These are phyloP conservation scores for Cornus controversa DNA, from an alignment of 148 eudicot genomes.

Conservation along the genomic window DNA sequence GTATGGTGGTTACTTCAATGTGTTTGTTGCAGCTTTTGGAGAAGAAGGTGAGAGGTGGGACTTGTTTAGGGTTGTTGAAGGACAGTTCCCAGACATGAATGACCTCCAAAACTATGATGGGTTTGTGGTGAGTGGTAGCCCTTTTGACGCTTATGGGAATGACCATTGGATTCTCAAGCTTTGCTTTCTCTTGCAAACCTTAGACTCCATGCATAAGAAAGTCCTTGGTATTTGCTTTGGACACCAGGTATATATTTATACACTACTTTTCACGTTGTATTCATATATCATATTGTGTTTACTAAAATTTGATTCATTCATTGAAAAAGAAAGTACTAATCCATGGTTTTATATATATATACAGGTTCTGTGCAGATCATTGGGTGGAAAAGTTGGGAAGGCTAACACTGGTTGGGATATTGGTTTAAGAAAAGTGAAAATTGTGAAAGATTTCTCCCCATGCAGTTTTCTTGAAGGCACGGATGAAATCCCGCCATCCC, in stretches of 20 bases:
- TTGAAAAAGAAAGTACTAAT: too few relatives aligned
- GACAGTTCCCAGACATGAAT: slow-evolving; percentile 52
- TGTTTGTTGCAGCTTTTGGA: slow-evolving; percentile 53
- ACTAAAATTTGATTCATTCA: too few relatives aligned
- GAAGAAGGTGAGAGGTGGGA: slow-evolving; percentile 77
- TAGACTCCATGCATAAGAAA: slow-evolving; percentile 52
- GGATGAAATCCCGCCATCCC: slow-evolving; percentile 35
- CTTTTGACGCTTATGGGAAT: slow-evolving; percentile 62
- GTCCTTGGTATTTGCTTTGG: slow-evolving; percentile 84
- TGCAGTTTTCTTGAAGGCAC: slow-evolving; percentile 16
- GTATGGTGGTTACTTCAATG: slow-evolving; percentile 69
- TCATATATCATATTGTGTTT: too few relatives aligned
- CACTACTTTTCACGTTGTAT: neutral
- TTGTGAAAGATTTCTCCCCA: slow-evolving; percentile 33
- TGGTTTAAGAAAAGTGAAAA: slow-evolving; percentile 56
- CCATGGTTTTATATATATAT: neutral
- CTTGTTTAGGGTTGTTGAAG: slow-evolving; percentile 60
- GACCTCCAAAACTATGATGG: slow-evolving; percentile 61
- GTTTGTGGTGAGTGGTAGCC: slow-evolving; percentile 75
- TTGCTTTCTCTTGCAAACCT: slow-evolving; percentile 47
- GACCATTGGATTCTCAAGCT: slow-evolving; percentile 70
- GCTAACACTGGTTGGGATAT: slow-evolving; percentile 69
- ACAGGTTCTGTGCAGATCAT: slow-evolving; percentile 57
- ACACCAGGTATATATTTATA: slow-evolving; percentile 52
- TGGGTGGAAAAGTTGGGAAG: slow-evolving; percentile 74